phyloP scores from a whole-genome alignment of 2,329 filamentous ascomycete genomes.

The Hymenoscyphus scutula region DNA sequence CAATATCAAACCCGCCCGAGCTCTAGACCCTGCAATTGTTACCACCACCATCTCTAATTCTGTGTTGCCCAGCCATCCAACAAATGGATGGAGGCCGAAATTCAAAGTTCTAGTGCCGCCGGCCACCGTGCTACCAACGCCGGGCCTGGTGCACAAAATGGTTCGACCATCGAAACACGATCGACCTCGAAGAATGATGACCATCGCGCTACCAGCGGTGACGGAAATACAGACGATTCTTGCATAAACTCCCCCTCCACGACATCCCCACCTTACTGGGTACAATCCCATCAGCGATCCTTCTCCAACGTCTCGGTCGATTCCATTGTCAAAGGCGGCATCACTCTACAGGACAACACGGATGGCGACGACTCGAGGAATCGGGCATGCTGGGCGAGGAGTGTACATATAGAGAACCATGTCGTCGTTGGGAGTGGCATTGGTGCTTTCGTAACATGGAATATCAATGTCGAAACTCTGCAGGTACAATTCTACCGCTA shows the following conservation, averaged over 20 bases:
- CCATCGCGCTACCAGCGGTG: neutral
- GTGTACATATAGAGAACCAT: conserved; percentile 57
- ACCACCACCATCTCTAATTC: neutral
- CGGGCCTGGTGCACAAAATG: neutral
- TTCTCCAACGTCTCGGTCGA: conserved; percentile 48
- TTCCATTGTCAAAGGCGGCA: conserved; percentile 50
- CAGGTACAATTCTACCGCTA: conserved; percentile 53
- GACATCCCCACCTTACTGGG: conserved; percentile 43
- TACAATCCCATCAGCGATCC: conserved; percentile 33
- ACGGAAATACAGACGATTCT: conserved; percentile 13
- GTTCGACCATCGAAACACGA: conserved; percentile 2
- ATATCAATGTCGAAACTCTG: conserved; percentile 81
- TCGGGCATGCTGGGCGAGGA: conserved; percentile 63
- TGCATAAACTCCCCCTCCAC: conserved; percentile 19
- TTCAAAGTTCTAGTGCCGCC: conserved; percentile 6
- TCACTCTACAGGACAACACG: conserved; percentile 59
- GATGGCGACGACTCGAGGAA: conserved; percentile 48
- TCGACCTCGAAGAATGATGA: conserved; percentile 2
- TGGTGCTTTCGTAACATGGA: conserved; percentile 96
- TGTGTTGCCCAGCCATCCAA: conserved; percentile 19
- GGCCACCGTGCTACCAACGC: neutral
- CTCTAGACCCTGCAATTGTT: conserved; percentile 3
- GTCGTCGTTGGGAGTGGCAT: conserved; percentile 46
- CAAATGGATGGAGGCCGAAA: conserved; percentile 33
- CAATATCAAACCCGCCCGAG: conserved; percentile 22